Conservation (phyloP, 176 grass and related monocot species). For the Bothriochloa decipiens region DNA sequence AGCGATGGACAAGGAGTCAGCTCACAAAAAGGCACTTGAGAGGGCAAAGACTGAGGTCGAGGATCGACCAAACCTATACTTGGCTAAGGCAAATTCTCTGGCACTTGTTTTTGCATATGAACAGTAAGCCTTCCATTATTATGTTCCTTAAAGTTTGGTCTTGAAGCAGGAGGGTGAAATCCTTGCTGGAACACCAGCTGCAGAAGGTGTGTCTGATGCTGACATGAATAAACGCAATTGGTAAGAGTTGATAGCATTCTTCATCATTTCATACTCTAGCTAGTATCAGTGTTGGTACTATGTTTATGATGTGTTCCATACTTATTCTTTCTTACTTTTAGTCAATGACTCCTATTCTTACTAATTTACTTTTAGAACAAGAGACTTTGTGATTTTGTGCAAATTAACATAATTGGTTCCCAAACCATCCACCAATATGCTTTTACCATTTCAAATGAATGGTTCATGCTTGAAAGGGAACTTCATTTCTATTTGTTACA, state of each 20-base stretch:
- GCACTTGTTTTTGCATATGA: not conserved
- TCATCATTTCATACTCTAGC: not conserved
- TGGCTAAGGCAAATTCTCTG: constrained; percentile 69
- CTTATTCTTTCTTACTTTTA: not conserved
- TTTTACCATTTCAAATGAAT: not conserved
- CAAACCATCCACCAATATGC: not conserved
- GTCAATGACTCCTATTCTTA: not conserved
- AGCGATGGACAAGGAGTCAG: constrained; percentile 83
- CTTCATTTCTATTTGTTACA: too few relatives aligned
- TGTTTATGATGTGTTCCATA: not conserved
- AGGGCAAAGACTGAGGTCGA: constrained; percentile 75
- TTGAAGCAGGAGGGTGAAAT: constrained; percentile 84
- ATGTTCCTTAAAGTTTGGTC: constrained; percentile 39
- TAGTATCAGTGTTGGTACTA: not conserved
- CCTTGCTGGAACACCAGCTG: constrained; percentile 78
- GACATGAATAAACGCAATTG: constrained; percentile 90
- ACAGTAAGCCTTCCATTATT: constrained; percentile 10
- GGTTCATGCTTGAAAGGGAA: constrained; percentile 30
- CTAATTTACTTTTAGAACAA: not conserved
- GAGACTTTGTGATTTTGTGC: not conserved
- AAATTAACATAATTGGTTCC: not conserved
- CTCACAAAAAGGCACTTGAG: constrained; percentile 80
- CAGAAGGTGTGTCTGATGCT: too few relatives aligned
- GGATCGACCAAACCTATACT: constrained; percentile 87
- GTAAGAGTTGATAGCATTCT: constrained; percentile 50